phyloP scores from a whole-genome alignment of 768 basidiomycete genomes.

The Kwoniella botswanensis region DNA sequence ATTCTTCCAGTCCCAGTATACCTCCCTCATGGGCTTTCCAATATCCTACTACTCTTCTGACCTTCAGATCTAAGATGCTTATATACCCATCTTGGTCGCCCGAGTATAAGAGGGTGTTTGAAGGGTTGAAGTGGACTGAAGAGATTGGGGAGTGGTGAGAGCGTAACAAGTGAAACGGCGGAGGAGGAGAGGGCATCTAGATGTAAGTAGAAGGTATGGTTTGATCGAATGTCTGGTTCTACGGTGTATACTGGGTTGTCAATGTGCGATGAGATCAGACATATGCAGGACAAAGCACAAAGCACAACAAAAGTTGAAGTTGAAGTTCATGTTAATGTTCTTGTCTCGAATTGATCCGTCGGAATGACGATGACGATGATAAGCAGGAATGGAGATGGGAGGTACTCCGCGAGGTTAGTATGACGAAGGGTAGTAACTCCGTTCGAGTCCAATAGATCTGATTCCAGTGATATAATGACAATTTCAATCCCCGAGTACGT shows the following conservation, averaged over 20 bases:
- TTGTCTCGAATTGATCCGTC: neutral
- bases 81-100: slow-evolving; percentile 82
- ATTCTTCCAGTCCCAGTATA: slow-evolving; percentile 79
- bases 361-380: neutral
- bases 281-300: slow-evolving; percentile 3
- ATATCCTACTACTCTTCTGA: slow-evolving; percentile 71
- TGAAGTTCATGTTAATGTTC: neutral
- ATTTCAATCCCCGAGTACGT: neutral
- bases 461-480: neutral
- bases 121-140: slow-evolving; percentile 68
- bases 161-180: slow-evolving; percentile 75
- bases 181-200: slow-evolving; percentile 34
- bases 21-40: slow-evolving; percentile 83
- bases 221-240: neutral
- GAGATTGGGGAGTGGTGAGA: slow-evolving; percentile 71
- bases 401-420: neutral
- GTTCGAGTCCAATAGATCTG: neutral
- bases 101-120: slow-evolving; percentile 83
- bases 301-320: neutral
- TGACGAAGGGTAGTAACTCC: neutral
- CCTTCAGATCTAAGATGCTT: slow-evolving; percentile 73
- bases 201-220: slow-evolving; percentile 10
- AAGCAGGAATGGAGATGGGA: neutral
- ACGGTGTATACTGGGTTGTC: no score
- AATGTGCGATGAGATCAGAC: neutral